Evolutionary conservation across 495 filamentous ascomycete species (phyloP).

Genomic region (Annulohypoxylon bovei): DNA sequence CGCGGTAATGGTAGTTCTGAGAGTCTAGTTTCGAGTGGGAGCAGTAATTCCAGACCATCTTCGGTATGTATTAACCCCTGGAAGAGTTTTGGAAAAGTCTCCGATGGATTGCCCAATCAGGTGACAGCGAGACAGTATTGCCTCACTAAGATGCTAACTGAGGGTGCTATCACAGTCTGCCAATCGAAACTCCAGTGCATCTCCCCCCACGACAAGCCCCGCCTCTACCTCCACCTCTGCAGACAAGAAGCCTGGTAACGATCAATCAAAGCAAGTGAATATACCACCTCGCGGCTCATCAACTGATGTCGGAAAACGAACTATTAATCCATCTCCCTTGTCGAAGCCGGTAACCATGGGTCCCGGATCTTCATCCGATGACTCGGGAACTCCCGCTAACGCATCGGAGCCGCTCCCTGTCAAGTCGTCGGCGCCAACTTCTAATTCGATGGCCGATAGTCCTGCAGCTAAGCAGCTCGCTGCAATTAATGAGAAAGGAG

Average conservation of each 20-base stretch:
- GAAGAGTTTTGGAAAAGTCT: conserved; percentile 8
- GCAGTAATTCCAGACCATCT: conserved; percentile 55
- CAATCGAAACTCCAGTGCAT: conserved; percentile 57
- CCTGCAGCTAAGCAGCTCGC: conserved; percentile 82
- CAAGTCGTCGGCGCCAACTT: conserved; percentile 47
- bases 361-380: conserved; percentile 50
- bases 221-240: conserved; percentile 54
- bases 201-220: conserved; percentile 60
- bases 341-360: conserved; percentile 81
- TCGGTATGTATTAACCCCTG: conserved; percentile 54
- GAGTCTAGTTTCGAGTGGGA: conserved; percentile 55
- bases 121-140: conserved; percentile 25
- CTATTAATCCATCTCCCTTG: conserved; percentile 82
- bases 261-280: conserved; percentile 68
- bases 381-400: conserved; percentile 46
- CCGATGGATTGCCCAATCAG: conserved; percentile 54
- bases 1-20: conserved; percentile 55
- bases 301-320: conserved; percentile 75
- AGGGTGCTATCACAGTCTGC: conserved; percentile 53
- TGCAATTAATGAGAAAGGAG: conserved; percentile 78
- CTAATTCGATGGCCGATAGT: conserved; percentile 56
- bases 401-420: conserved; percentile 48
- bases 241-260: conserved; percentile 53
- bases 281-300: conserved; percentile 76
- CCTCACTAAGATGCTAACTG: conserved; percentile 45